phyloP scores from a whole-genome alignment of 2,329 filamentous ascomycete species.

The Neonectria punicea region DNA sequence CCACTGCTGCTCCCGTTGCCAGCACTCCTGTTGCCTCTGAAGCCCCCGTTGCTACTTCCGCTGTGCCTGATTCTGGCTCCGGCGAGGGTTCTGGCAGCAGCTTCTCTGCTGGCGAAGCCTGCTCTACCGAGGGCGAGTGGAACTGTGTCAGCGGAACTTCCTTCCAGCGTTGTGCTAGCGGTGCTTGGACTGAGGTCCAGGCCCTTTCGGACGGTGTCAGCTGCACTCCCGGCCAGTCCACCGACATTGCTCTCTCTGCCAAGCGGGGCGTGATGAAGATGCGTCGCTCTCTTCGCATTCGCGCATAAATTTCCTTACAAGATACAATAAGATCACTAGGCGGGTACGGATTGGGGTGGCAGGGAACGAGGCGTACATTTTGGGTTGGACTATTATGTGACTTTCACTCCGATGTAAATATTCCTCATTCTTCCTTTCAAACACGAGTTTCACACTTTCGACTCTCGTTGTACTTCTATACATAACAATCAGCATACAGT shows the following conservation, averaged over 20 bases:
- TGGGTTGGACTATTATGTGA: neutral
- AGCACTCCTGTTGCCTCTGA: conserved; percentile 26
- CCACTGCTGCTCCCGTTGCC: conserved; percentile 37
- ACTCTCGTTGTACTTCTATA: conserved; percentile 4
- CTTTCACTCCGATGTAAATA: conserved; percentile 9
- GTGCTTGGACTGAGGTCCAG: conserved; percentile 58
- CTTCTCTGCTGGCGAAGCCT: conserved; percentile 56
- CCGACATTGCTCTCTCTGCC: conserved; percentile 49
- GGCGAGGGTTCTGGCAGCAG: conserved; percentile 40
- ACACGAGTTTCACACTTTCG: neutral
- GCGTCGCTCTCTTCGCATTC: conserved; percentile 44
- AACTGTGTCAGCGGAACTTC: conserved; percentile 62
- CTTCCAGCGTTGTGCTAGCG: conserved; percentile 66
- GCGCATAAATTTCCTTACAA: neutral
- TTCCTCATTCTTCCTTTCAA: neutral
- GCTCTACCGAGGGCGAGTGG: conserved; percentile 61
- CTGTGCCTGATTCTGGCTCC: conserved; percentile 22
- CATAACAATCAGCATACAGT: neutral
- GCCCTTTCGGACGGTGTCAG: conserved; percentile 57
- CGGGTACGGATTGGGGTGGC: neutral
- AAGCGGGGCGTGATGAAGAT: conserved; percentile 34
- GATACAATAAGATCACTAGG: neutral
- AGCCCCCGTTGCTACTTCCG: conserved; percentile 32
- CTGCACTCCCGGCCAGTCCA: conserved; percentile 56
- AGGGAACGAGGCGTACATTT: neutral